phyloP scores from a whole-genome alignment of 1,284 basidiomycete genomes.

The Hypsizygus ulmarius region DNA sequence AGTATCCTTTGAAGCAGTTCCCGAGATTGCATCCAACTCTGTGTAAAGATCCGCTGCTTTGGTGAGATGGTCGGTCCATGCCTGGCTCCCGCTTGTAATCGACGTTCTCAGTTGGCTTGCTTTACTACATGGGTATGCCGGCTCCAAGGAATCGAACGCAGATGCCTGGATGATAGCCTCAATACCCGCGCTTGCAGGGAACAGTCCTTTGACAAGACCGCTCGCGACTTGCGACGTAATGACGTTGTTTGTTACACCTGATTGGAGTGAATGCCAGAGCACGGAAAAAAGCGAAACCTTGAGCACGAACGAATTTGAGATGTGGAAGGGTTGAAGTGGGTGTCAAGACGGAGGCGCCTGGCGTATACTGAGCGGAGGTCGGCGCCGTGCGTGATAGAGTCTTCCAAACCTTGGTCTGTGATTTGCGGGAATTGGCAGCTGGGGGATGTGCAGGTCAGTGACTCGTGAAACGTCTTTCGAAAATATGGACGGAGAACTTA shows the following conservation, averaged over 20 bases:
- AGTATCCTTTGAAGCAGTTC: constrained; percentile 33
- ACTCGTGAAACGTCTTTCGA: background rate
- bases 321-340: constrained; percentile 28
- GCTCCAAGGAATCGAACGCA: constrained; percentile 43
- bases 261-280: background rate
- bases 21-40: constrained; percentile 40
- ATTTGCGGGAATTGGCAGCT: constrained; percentile 50
- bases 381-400: constrained; percentile 39
- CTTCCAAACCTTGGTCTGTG: constrained; percentile 39
- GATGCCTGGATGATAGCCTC: constrained; percentile 37
- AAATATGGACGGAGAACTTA: constrained; percentile 19
- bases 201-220: constrained; percentile 42
- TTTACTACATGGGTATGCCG: constrained; percentile 38
- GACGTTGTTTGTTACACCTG: constrained; percentile 47
- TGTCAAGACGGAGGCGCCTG: constrained; percentile 32
- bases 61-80: constrained; percentile 40
- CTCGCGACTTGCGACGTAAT: constrained; percentile 51
- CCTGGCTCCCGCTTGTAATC: constrained; percentile 35
- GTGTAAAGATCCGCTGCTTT: constrained; percentile 35
- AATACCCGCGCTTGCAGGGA: constrained; percentile 32
- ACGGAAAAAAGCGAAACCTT: background rate
- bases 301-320: constrained; percentile 32
- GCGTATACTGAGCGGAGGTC: constrained; percentile 44
- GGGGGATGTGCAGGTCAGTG: background rate
- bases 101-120: constrained; percentile 31